Conservation (phyloP, 768 basidiomycete genomes). For the Gyrodon lividus region DNA sequence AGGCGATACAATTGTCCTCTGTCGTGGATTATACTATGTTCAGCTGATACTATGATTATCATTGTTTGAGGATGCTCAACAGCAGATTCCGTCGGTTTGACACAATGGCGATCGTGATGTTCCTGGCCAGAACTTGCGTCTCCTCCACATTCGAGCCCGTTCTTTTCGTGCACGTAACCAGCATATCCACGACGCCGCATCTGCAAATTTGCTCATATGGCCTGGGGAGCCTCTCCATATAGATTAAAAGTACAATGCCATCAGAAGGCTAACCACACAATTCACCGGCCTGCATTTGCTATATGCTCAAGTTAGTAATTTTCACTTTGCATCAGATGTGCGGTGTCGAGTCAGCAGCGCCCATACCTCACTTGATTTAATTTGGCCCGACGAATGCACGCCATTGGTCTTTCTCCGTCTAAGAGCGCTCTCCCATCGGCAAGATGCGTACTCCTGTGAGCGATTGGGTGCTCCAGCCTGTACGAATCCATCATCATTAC, state of each 20-base stretch:
- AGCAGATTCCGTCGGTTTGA: no score
- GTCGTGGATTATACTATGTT: no score
- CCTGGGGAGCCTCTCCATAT: not conserved
- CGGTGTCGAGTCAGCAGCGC: slow-evolving; percentile 19
- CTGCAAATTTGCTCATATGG: not conserved
- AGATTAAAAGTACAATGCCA: not conserved
- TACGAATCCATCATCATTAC: not conserved
- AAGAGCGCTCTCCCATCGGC: slow-evolving; percentile 5
- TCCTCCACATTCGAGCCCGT: not conserved
- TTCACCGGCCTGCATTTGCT: not conserved
- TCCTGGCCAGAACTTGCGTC: not conserved
- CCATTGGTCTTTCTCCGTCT: not conserved
- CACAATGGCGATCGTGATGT: not conserved
- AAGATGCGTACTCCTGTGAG: slow-evolving; percentile 14
- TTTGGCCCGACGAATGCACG: not conserved
- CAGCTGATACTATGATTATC: no score
- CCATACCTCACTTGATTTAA: slow-evolving; percentile 1
- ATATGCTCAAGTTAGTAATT: not conserved
- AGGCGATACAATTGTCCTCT: no score
- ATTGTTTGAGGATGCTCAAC: no score
- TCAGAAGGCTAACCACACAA: not conserved
- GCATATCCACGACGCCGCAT: not conserved
- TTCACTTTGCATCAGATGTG: slow-evolving; percentile 15
- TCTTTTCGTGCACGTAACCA: not conserved
- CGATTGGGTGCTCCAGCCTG: not conserved